phyloP scores from a whole-genome alignment of 805 yeast genomes.

The Metschnikowia orientalis region DNA sequence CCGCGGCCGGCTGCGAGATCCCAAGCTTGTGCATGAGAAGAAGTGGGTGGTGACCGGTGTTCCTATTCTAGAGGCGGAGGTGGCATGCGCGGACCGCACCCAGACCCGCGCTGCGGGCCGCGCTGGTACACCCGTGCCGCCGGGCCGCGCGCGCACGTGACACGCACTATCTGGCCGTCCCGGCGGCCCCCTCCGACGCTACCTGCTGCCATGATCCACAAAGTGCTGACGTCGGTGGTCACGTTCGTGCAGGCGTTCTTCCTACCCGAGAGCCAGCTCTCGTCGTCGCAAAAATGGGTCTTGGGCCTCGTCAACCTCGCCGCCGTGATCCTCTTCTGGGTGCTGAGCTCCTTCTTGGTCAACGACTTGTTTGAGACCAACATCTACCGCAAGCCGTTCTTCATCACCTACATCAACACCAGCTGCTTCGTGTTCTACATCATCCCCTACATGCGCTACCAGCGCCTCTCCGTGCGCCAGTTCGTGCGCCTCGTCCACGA shows the following conservation, averaged over 20 bases:
- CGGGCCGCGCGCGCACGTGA: slow-evolving; percentile 3
- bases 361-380: slow-evolving; percentile 69
- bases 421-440: slow-evolving; percentile 77
- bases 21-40: slow-evolving; percentile 24
- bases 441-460: slow-evolving; percentile 48
- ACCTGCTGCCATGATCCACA: slow-evolving; percentile 12
- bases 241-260: slow-evolving; percentile 14
- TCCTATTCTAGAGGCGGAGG: no score
- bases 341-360: slow-evolving; percentile 78
- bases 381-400: slow-evolving; percentile 80
- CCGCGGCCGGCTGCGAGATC: slow-evolving; percentile 37
- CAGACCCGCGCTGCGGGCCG: no score
- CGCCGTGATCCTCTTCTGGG: slow-evolving; percentile 86
- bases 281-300: slow-evolving; percentile 54
- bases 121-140: no score
- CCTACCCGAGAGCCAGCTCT: slow-evolving; percentile 20
- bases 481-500: slow-evolving; percentile 21
- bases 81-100: no score
- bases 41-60: no score
- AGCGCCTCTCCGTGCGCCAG: slow-evolving; percentile 20
- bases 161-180: slow-evolving; percentile 1
- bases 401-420: slow-evolving; percentile 89
- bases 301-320: slow-evolving; percentile 70
- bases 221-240: slow-evolving; percentile 11
- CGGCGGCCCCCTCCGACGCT: background rate